Base-by-base conservation (phyloP, 1,284 basidiomycete genomes). In the Irpex sp. region DNA sequence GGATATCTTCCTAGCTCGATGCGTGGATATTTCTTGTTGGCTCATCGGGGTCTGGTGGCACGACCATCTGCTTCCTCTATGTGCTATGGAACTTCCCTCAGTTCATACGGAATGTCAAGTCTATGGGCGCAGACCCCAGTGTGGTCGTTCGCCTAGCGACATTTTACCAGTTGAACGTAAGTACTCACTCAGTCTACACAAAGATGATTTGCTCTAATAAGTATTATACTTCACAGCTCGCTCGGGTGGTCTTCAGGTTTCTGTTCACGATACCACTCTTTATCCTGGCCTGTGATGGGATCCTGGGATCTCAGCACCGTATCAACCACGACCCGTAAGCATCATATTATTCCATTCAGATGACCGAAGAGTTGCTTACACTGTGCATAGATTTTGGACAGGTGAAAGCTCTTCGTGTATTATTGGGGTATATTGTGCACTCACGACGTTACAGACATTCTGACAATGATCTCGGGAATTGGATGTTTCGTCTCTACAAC, bases 151-250 rank as follows among this genome's bases (percentile, higher is more conserved):
- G 90, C 58, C 79, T 92, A 0, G 77, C 85, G 19, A 89, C 83
- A 2, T 92, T 91, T 71, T 90, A 87, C 71, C 82, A 88, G 62
- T 76, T 92, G n/a, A 92, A 92, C 69, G 90, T 91, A 62, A 66
- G 89, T 74, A 37, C 55, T 7, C 47, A 4, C 17, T 59, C 26
- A 36, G 37, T 56, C 37, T n/a, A 58, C 62, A 11, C 65, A 67
- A 36, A 61, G 48, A 31, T 31, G 2, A 5, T 11, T 11, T 31
- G 8, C 2, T 1, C 15, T 2, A 40, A 58, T 13, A 36, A 57
- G 26, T 56, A 55, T 49, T 34, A 34, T 44, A 57, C 5, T 34
- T 64, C 61, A 26, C 67, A 91, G 87, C 77, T 82, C 63, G 81
- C 82, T 57, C 83, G 89, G 26, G 84, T 92, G 55, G 71, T 84